Evolutionary conservation across 345 rosid species (phyloP), one percentile per base, ranked within the genome.

Genomic region (sweet orange (Citrus sinensis)): DNA sequence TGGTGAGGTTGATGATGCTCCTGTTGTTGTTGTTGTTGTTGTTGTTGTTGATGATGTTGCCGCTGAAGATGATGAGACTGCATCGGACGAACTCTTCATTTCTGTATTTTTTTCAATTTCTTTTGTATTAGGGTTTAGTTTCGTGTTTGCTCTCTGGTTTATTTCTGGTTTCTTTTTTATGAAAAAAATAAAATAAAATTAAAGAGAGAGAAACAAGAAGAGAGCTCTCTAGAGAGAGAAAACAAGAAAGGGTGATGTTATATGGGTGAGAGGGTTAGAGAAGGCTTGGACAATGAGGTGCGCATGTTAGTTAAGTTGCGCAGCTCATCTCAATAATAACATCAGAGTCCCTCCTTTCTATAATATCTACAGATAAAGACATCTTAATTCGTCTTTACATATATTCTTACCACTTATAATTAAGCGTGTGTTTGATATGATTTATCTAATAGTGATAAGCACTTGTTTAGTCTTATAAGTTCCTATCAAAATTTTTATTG

Each of bases 71-170:
- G 88, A 85, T n/a, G 97, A 84, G 11, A 92, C 95, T 67, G 94
- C 97, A 85, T 95, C 98, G 58, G 87, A 82, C 58, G 89, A 83
- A 75, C 86, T 83, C 70, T 88, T 87, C 91, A 87, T 89, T 86
- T 81, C 83, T 84, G 74, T 59, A 8, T 40, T 40, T 40, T 54
- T 75, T 40, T 37, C 54, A 64, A 64, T 17, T 49, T 7, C 75
- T 73, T 64, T 70, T 59, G 46, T 62, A 42, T 75, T 63, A 54
- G 67, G 69, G 61, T 65, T 20, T 56, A 6, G 61, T 64, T 64
- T 46, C 51, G 51, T 19, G 42, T 34, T 65, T 67, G 30, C 10
- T 1, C 68, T 56, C 71, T 60, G 83, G 72, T 73, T 77, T 76
- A 73, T 8, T 46, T 71, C 3, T 56, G 19, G 35, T 13, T 59